Evolutionary conservation across 768 basidiomycete species (phyloP).

Genomic region (Neoboletus magnificus): DNA sequence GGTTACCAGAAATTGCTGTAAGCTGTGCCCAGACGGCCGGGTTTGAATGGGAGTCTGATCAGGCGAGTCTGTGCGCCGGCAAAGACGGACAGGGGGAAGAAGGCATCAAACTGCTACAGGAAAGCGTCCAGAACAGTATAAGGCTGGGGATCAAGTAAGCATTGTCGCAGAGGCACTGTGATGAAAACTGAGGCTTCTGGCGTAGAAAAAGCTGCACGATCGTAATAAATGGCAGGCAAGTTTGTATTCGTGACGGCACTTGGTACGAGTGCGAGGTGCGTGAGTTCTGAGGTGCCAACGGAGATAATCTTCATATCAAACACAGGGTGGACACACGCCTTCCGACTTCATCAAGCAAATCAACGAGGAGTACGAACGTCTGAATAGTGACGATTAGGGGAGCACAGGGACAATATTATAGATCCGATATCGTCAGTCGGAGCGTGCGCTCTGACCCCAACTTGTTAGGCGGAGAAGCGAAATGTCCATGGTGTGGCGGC

Average conservation of each 20-base stretch:
- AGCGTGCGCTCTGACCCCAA: conserved; percentile 6
- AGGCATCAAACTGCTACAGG: conserved; percentile 59
- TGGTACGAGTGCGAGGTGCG: conserved; percentile 82
- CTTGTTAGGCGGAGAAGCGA: conserved; percentile 14
- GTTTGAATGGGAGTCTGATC: conserved; percentile 66
- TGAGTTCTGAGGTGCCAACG: conserved; percentile 18
- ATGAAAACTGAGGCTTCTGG: conserved; percentile 7
- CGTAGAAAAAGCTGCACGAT: conserved; percentile 84
- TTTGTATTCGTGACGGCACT: conserved; percentile 71
- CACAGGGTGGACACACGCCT: conserved; percentile 68
- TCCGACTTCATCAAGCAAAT: conserved; percentile 78
- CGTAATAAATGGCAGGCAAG: conserved; percentile 61
- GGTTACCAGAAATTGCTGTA: conserved; percentile 58
- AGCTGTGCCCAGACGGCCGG: conserved; percentile 61
- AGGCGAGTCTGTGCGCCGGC: conserved; percentile 57
- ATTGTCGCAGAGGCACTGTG: not conserved
- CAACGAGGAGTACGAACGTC: conserved; percentile 61
- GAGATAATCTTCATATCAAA: conserved; percentile 26
- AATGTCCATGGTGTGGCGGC: conserved; percentile 11
- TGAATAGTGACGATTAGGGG: conserved; percentile 45
- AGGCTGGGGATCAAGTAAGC: conserved; percentile 56
- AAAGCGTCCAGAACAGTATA: conserved; percentile 49
- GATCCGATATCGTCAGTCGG: conserved; percentile 6
- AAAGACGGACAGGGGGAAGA: conserved; percentile 57
- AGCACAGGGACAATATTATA: conserved; percentile 6